phyloP scores from a whole-genome alignment of 2,329 filamentous ascomycete species.

The Phaeosphaeriaceae sp. region DNA sequence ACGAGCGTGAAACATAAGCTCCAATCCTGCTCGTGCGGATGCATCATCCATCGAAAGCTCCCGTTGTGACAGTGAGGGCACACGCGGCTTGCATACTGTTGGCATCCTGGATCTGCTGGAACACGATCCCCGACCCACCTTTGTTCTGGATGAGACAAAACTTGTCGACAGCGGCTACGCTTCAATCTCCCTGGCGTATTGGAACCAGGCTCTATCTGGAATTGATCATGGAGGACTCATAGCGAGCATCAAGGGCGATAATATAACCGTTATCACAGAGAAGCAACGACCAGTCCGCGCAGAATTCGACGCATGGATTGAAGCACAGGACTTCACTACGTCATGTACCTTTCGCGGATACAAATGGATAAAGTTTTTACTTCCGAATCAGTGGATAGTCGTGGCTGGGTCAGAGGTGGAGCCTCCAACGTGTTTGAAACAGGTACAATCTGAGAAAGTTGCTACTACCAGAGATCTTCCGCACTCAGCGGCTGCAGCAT shows the following conservation, averaged over 20 bases:
- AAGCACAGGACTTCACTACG: not conserved
- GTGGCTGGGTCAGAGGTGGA: slow-evolving; percentile 16
- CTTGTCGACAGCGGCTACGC: no score
- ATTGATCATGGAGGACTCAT: slow-evolving; percentile 14
- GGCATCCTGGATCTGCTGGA: slow-evolving; percentile 27
- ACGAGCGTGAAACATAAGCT: no score
- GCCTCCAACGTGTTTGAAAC: not conserved
- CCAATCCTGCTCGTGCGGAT: no score
- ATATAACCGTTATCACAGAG: no score
- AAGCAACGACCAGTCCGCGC: no score
- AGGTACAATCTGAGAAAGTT: not conserved
- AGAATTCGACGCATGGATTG: not conserved
- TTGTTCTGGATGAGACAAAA: not conserved
- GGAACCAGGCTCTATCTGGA: slow-evolving; percentile 27
- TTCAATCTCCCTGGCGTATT: slow-evolving; percentile 25
- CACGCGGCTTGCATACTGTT: no score
- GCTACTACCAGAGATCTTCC: slow-evolving; percentile 5
- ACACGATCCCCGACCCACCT: slow-evolving; percentile 22
- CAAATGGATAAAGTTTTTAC: slow-evolving; percentile 21
- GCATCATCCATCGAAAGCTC: no score
- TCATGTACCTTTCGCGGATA: slow-evolving; percentile 9
- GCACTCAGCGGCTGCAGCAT: slow-evolving; percentile 8
- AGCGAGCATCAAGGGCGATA: not conserved
- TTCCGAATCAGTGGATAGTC: slow-evolving; percentile 29
- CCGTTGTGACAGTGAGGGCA: no score